Evolutionary conservation across 1,139 yeast species (phyloP), one percentile per base, ranked within the genome.

Genomic region (Arxiozyma telluris): DNA sequence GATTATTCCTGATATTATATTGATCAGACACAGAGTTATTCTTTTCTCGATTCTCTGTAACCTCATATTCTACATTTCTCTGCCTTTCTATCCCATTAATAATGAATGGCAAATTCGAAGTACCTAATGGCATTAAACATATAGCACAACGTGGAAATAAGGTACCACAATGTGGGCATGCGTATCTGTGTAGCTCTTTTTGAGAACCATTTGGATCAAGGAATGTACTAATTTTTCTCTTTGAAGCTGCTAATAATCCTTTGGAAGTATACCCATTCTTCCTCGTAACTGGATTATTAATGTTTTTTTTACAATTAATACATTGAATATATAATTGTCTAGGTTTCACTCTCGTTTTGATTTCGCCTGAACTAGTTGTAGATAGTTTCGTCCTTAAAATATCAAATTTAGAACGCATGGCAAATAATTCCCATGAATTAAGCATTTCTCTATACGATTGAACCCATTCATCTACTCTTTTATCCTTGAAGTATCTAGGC

Each of bases 91-190:
- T 54, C 7, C 72, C 72, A 42, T 63, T 60, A 11, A 69, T 67
- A 2, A 66, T 63, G 45, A 69, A 67, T 2, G 72, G 72, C 21
- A 69, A 53, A 51, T 64, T 67, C 1, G 89, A 83, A 0, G 87
- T 80, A 0, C 98, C 98, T 57, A 90, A 73, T 0, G 96, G 83
- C 53, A 89, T 72, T 41, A 91, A 72, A 64, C 98, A 93, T 9
- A 93, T 84, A 0, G 96, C 90, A 69, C 98, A 93, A 57, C 96
- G 73, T 0, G 98, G 97, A 42, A 89, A 75, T n/a, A 94, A 86
- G 0, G 88, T 80, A 9, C 94, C 93, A 72, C 98, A 91, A 62
- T 85, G 86, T 0, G 91, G 91, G 67, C 97, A 90, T 4, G 80
- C 73, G 44, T 66, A 63, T 51, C 62, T 73, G 66, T 58, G 75